Evolutionary conservation across 352 stramenopile genomes (phyloP).

Genomic region (Globisporangium sylvaticum): DNA sequence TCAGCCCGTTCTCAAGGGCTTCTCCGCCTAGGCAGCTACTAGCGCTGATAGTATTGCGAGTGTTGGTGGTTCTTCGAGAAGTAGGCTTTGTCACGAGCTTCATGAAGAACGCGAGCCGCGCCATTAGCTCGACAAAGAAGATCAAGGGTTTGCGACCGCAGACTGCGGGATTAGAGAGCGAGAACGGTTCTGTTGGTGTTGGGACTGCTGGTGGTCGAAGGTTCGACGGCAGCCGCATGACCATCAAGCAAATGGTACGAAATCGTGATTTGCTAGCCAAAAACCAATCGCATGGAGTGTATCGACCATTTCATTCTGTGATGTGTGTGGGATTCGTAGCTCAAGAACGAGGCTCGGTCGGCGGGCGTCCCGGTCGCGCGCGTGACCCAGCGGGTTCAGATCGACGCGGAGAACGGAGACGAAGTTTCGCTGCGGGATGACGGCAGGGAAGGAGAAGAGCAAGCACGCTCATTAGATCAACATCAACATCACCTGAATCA

Average conservation of each 20-base stretch:
- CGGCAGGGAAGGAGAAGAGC: neutral
- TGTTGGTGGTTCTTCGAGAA: too few relatives aligned
- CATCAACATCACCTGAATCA: neutral
- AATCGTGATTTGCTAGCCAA: too few relatives aligned
- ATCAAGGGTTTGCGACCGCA: neutral
- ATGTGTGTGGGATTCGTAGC: conserved; percentile 6
- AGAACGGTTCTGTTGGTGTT: too few relatives aligned
- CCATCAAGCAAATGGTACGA: conserved; percentile 53
- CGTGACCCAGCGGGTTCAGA: conserved; percentile 44
- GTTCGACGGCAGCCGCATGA: conserved; percentile 69
- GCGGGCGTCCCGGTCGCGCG: conserved; percentile 35
- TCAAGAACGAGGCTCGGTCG: conserved; percentile 37
- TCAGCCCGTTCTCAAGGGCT: neutral
- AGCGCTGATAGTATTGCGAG: neutral
- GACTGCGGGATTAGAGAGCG: neutral
- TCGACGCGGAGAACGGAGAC: conserved; percentile 44
- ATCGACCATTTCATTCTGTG: too few relatives aligned
- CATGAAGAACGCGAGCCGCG: conserved; percentile 38
- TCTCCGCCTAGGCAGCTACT: neutral
- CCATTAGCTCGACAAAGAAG: conserved; percentile 35
- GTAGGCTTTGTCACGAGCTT: neutral
- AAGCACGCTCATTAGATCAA: neutral
- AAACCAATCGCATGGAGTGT: too few relatives aligned
- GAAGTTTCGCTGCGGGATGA: conserved; percentile 13
- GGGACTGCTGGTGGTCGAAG: too few relatives aligned